Percentiles rank a stretch among this genome's conserved stretches.
These are phyloP conservation scores for Heterobasidion occidentale DNA, from an alignment of 1,284 basidiomycete species.

Conservation along the genomic window DNA sequence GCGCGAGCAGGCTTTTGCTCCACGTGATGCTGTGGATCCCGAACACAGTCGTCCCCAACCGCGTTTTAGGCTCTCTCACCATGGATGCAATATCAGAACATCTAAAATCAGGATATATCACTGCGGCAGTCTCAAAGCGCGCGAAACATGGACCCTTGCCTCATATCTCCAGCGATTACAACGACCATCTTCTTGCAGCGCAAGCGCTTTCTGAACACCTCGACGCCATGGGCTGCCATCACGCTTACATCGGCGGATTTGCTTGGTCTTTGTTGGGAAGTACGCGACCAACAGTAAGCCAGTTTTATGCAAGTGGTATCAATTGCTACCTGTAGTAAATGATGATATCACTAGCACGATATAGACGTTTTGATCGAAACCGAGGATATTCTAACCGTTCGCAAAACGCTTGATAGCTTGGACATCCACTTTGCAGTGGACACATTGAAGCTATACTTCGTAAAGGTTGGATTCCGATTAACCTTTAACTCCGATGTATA, in stretches of 20 bases:
- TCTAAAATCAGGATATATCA: no score
- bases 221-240: slow-evolving; percentile 12
- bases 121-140: no score
- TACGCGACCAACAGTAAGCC: slow-evolving; percentile 22
- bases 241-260: slow-evolving; percentile 28
- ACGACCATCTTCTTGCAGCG: slow-evolving; percentile 18
- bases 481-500: neutral
- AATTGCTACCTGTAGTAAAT: neutral
- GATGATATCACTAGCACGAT: slow-evolving; percentile 16
- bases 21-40: no score
- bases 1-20: no score
- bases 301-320: neutral
- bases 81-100: no score
- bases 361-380: slow-evolving; percentile 27
- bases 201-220: slow-evolving; percentile 16
- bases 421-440: slow-evolving; percentile 18
- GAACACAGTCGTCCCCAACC: no score
- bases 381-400: slow-evolving; percentile 13
- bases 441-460: slow-evolving; percentile 22
- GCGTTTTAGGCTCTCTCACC: no score
- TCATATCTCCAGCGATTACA: neutral
- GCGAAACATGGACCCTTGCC: no score
- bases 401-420: slow-evolving; percentile 14
- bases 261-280: slow-evolving; percentile 26
- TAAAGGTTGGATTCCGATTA: slow-evolving; percentile 15